These are phyloP conservation scores for Pilasporangium apinafurcum DNA, from an alignment of 352 stramenopile genomes.

Conservation along the genomic window DNA sequence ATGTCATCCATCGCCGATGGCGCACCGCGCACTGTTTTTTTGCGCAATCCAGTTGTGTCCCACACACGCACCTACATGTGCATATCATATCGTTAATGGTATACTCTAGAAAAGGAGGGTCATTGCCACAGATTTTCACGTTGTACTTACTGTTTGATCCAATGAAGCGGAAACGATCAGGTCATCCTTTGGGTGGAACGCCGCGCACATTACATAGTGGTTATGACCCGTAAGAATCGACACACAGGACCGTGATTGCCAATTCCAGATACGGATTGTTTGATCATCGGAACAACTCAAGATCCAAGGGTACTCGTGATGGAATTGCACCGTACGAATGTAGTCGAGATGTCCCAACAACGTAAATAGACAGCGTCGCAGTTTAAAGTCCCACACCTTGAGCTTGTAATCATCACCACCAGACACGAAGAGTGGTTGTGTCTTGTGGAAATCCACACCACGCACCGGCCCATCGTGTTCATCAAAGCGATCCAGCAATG, in stretches of 20 bases:
- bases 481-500: constrained; percentile 98
- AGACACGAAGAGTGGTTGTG: constrained; percentile 97
- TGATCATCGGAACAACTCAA: constrained; percentile 97
- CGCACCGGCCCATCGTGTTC: constrained; percentile 99
- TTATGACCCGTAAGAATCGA: constrained; percentile 99
- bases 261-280: constrained; percentile 99
- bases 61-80: constrained; percentile 98
- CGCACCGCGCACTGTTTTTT: constrained; percentile 95
- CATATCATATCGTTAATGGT: too few relatives aligned
- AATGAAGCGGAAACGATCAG: constrained; percentile 98
- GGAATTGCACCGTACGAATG: constrained; percentile 99
- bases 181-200: constrained; percentile 99
- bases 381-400: constrained; percentile 99
- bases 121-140: too few relatives aligned
- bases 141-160: constrained; percentile 97
- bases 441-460: constrained; percentile 98
- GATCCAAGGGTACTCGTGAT: constrained; percentile 99
- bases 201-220: constrained; percentile 99
- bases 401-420: constrained; percentile 99
- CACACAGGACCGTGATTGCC: constrained; percentile 97
- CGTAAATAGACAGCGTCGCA: constrained; percentile 98
- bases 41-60: constrained; percentile 98
- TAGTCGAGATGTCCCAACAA: constrained; percentile 99
- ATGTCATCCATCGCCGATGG: constrained; percentile 77
- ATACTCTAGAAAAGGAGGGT: too few relatives aligned